phyloP scores from a whole-genome alignment of 1,284 basidiomycete species.

The Ceratobasidium papillatum region DNA sequence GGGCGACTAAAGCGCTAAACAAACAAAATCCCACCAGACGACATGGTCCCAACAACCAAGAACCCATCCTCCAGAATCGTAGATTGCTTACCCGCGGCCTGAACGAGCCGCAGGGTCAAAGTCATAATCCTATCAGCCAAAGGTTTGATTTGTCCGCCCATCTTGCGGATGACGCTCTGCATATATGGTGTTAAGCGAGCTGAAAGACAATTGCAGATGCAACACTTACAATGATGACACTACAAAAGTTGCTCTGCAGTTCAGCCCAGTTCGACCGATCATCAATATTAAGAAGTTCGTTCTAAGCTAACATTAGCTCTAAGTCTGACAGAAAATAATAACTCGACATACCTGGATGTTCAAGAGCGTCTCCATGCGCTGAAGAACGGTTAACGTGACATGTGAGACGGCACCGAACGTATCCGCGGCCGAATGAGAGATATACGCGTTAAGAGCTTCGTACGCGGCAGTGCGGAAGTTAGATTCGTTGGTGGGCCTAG shows the following conservation, averaged over 20 bases:
- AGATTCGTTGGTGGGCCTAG: conserved; percentile 85
- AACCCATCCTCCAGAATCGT: conserved; percentile 98
- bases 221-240: conserved; percentile 79
- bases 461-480: conserved; percentile 97
- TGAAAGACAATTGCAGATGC: background rate
- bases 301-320: conserved; percentile 57
- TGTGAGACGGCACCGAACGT: conserved; percentile 84
- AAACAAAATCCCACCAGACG: conserved; percentile 61
- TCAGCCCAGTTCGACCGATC: conserved; percentile 99
- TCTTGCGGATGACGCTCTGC: conserved; percentile 85
- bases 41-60: conserved; percentile 91
- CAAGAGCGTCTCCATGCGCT: conserved; percentile 90
- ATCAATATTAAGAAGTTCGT: conserved; percentile 94
- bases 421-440: conserved; percentile 84
- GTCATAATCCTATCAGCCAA: conserved; percentile 97
- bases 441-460: conserved; percentile 90
- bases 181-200: background rate
- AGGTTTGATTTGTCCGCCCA: conserved; percentile 85
- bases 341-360: conserved; percentile 69
- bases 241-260: conserved; percentile 94
- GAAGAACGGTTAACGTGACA: conserved; percentile 82
- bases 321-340: background rate
- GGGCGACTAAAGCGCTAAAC: conserved; percentile 4
- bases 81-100: conserved; percentile 88
- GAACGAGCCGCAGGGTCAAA: conserved; percentile 84